These are phyloP conservation scores for Coemansia sp. DNA, from an alignment of 192 early-diverging fungal species.

Conservation along the genomic window DNA sequence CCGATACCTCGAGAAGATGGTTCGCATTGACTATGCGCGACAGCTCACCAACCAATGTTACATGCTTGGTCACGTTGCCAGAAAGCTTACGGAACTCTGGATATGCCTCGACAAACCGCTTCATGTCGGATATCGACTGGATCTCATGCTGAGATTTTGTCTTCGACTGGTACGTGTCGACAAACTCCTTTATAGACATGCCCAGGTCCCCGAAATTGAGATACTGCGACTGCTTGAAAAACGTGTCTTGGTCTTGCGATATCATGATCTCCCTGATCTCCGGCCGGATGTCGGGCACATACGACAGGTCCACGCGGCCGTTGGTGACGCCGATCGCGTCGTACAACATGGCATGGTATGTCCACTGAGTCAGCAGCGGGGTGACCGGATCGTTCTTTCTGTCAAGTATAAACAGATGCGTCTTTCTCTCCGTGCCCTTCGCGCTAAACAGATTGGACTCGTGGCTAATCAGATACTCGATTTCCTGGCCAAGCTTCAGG, in stretches of 20 bases:
- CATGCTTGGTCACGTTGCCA: constrained; percentile 97
- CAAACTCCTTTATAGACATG: constrained; percentile 87
- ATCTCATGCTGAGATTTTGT: constrained; percentile 88
- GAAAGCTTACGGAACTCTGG: constrained; percentile 95
- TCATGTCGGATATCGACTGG: constrained; percentile 97
- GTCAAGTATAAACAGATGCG: constrained; percentile 89
- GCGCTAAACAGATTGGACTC: constrained; percentile 43
- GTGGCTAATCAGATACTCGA: constrained; percentile 47
- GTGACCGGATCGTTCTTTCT: constrained; percentile 95
- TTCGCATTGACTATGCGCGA: constrained; percentile 74
- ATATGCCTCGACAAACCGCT: constrained; percentile 97
- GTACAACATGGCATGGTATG: constrained; percentile 98
- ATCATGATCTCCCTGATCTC: constrained; percentile 95
- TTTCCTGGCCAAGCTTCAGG: constrained; percentile 74
- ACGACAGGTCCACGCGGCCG: constrained; percentile 86
- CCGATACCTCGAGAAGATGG: constrained; percentile 79
- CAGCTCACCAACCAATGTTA: constrained; percentile 94
- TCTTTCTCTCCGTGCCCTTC: constrained; percentile 64
- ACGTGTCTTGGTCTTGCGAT: constrained; percentile 84
- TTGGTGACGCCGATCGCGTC: constrained; percentile 92
- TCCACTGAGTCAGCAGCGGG: constrained; percentile 94
- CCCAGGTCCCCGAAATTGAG: constrained; percentile 95
- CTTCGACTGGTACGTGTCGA: constrained; percentile 90
- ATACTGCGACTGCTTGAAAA: constrained; percentile 87
- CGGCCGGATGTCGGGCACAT: constrained; percentile 72